Percentiles rank a stretch among this genome's conserved stretches.
Conservation (phyloP, 495 filamentous ascomycete genomes). For the Baudoinia panamericana region DNA sequence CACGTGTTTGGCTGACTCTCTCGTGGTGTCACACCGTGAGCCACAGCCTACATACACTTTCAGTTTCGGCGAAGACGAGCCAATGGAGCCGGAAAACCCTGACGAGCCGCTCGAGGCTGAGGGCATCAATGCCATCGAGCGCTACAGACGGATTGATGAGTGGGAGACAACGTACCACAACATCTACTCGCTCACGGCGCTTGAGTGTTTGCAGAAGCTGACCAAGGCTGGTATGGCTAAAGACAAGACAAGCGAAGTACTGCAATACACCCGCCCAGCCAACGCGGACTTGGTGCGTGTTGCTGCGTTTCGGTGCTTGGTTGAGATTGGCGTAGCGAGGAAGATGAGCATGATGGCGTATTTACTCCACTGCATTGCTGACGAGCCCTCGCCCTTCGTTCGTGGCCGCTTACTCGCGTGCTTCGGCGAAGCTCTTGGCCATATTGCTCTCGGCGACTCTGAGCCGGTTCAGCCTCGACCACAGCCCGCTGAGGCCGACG, state of each 20-base stretch:
- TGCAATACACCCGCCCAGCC: constrained; percentile 65
- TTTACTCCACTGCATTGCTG: constrained; percentile 56
- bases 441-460: constrained; percentile 62
- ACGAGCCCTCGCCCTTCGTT: constrained; percentile 70
- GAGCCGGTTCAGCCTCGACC: constrained; percentile 23
- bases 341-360: constrained; percentile 50
- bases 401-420: constrained; percentile 53
- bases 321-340: constrained; percentile 61
- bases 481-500: constrained; percentile 35
- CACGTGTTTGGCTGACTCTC: constrained; percentile 59
- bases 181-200: constrained; percentile 66
- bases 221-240: constrained; percentile 59
- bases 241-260: constrained; percentile 49
- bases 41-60: constrained; percentile 27
- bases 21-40: constrained; percentile 35
- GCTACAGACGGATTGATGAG: constrained; percentile 84
- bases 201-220: constrained; percentile 61
- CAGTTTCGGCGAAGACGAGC: constrained; percentile 35
- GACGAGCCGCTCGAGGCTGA: constrained; percentile 48
- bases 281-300: constrained; percentile 71
- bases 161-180: constrained; percentile 89
- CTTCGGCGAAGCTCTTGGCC: constrained; percentile 60
- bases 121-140: constrained; percentile 72
- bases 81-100: constrained; percentile 17
- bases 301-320: constrained; percentile 67